Evolutionary conservation across 192 early-diverging fungal genomes (phyloP), one percentile per base, ranked within the genome.

Genomic region (Coemansia sp.): DNA sequence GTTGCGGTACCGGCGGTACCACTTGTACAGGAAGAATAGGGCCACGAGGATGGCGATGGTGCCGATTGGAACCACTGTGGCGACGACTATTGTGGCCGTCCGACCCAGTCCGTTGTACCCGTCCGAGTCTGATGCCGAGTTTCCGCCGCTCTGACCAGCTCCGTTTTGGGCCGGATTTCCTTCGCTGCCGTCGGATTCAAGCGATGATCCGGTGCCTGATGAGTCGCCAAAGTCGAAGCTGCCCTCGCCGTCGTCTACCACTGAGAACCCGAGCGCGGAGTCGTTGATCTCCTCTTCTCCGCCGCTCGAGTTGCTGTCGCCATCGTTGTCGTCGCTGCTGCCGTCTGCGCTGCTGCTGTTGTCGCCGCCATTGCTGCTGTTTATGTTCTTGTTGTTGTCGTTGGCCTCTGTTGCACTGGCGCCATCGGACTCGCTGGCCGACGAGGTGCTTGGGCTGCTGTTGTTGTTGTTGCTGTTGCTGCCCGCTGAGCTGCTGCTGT

Each of bases 21-120:
- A 81, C 54, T 64, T 65, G 73, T 76, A 68, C 36, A 47, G 39
- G 65, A 76, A 81, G 78, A 73, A 81, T 64, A 81, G 40, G 8
- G 56, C 67, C 1, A 73, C 42, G 15, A 81, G 55, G 54, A 81
- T 72, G 5, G 62, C 16, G 37, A 81, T 76, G 15, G 73, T 73
- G 3, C 37, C 73, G 13, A 70, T 51, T 6, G 78, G 73, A 12
- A 81, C 73, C 15, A 66, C 55, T 0, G 65, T 72, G 10, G 73
- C 66, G 15, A 81, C 62, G 3, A 66, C 59, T 43, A 80, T 80
- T 45, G 59, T 71, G 0, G 77, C 77, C 7, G 66, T 65, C 43
- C 72, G 72, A 40, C 68, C 68, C 11, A 80, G 68, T 22, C 67
- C 73, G 42, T 56, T 46, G 65, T 48, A 58, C n/a, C 36, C 37